These are phyloP conservation scores for Exophiala viscosa DNA, from an alignment of 2,329 filamentous ascomycete genomes.

Conservation along the genomic window DNA sequence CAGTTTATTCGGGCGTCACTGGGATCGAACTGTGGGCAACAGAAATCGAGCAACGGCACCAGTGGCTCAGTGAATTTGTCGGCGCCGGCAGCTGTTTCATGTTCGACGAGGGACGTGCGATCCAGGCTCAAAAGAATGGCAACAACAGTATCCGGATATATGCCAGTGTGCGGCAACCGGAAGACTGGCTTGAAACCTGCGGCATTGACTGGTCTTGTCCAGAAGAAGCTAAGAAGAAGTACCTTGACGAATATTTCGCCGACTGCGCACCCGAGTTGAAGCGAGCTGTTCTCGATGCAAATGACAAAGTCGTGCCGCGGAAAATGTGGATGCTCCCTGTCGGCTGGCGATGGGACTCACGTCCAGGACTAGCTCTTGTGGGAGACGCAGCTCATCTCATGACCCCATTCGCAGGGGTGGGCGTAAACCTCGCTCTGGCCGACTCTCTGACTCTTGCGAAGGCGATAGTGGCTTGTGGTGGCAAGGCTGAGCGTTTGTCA, in stretches of 20 bases:
- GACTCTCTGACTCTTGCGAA: conserved; percentile 23
- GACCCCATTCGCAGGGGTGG: conserved; percentile 24
- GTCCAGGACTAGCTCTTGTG: conserved; percentile 51
- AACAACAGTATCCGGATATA: conserved; percentile 47
- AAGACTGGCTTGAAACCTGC: conserved; percentile 41
- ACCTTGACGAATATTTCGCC: conserved; percentile 38
- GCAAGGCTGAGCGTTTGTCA: conserved; percentile 14
- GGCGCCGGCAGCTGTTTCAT: conserved; percentile 50
- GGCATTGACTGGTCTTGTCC: conserved; percentile 44
- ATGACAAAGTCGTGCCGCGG: conserved; percentile 38
- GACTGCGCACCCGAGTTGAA: conserved; percentile 46
- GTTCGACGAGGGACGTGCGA: conserved; percentile 40
- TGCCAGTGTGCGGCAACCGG: conserved; percentile 37
- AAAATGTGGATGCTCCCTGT: conserved; percentile 54
- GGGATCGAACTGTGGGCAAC: conserved; percentile 43
- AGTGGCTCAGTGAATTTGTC: conserved; percentile 44
- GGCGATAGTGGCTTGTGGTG: conserved; percentile 24
- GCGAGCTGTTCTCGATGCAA: conserved; percentile 41
- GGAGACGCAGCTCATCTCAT: conserved; percentile 36
- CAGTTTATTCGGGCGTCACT: conserved; percentile 36
- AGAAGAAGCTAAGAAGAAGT: conserved; percentile 36
- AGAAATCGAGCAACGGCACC: conserved; percentile 41
- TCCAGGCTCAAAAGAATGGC: conserved; percentile 47
- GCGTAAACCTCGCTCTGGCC: conserved; percentile 24
- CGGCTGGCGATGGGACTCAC: conserved; percentile 47